Evolutionary conservation across 2,329 filamentous ascomycete genomes (phyloP), one percentile per base, ranked within the genome.

Genomic region (Fusarium chuoi): DNA sequence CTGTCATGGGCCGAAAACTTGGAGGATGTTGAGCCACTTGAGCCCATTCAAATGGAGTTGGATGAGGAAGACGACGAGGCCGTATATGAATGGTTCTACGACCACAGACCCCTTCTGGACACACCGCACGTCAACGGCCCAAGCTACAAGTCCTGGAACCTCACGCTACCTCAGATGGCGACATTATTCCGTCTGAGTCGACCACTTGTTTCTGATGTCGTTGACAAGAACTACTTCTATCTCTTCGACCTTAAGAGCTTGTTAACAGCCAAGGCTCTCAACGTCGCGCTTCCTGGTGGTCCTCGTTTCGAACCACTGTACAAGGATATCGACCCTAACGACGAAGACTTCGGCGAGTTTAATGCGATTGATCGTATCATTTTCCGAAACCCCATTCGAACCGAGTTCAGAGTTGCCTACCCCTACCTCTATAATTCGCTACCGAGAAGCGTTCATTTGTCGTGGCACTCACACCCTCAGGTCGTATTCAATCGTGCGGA

Each of bases 301-400:
- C 96, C 96, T 70, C 92, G 96, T 36, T 99, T 99, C 74, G 96
- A 99, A 83, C 96, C 96, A 30, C 83, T 99, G 26, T 99, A 98
- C 87, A 99, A 99, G 84, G 96, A 99, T 78, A 95, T 99, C 70
- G 95, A 99, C 82, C 96, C 96, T 5, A 99, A 99, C 78, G 96
- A 98, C 77, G 96, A 99, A 82, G 96, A 99, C 80, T 99, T 99
- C 83, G 96, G 96, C 83, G 96, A 99, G 83, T 99, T 99, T 88
- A 99, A 99, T 80, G 96, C 96, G 39, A 99, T 99, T 78, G 96
- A 99, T 80, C 94, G 97, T 77, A 99, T 99, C 83, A 99, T 99
- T 76, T 99, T 99, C 88, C 93, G 96, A 74, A 92, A 93, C 52
- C 95, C 96, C 2, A 97, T 98, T 74, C 91, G 96, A 76, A 99